phyloP scores from a whole-genome alignment of 2,329 filamentous ascomycete genomes.

The Colletotrichum theobromicola region DNA sequence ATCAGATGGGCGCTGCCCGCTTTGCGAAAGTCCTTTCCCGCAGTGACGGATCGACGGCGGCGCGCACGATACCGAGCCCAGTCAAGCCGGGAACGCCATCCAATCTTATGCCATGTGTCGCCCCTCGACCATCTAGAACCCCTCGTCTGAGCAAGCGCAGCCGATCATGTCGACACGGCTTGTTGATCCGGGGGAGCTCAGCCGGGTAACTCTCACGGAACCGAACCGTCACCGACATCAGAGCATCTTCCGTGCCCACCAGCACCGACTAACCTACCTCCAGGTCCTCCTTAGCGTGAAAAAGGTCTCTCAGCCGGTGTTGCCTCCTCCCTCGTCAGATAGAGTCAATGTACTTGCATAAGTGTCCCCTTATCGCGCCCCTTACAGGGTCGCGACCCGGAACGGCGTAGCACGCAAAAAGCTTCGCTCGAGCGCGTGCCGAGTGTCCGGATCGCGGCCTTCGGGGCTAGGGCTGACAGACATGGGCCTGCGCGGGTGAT shows the following conservation, averaged over 20 bases:
- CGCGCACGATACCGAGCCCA: not conserved
- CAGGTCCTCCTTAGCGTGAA: not conserved
- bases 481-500: not conserved
- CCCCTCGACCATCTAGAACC: not conserved
- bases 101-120: conserved; percentile 7
- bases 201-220: not conserved
- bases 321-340: not conserved
- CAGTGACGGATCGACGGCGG: not conserved
- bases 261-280: not conserved
- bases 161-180: not conserved
- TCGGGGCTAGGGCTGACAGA: not conserved
- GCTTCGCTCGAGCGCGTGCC: not conserved
- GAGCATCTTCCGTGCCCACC: not conserved
- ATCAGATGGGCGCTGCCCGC: not conserved
- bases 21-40: not conserved
- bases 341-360: not conserved
- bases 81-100: conserved; percentile 1
- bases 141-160: not conserved
- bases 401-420: not conserved
- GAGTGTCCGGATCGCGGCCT: not conserved
- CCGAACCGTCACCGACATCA: not conserved
- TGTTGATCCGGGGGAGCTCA: not conserved
- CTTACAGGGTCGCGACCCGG: not conserved
- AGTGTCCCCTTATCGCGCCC: not conserved
- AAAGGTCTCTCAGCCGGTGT: not conserved